phyloP scores from a whole-genome alignment of 1,284 basidiomycete genomes.

The Neonothopanus nambi region DNA sequence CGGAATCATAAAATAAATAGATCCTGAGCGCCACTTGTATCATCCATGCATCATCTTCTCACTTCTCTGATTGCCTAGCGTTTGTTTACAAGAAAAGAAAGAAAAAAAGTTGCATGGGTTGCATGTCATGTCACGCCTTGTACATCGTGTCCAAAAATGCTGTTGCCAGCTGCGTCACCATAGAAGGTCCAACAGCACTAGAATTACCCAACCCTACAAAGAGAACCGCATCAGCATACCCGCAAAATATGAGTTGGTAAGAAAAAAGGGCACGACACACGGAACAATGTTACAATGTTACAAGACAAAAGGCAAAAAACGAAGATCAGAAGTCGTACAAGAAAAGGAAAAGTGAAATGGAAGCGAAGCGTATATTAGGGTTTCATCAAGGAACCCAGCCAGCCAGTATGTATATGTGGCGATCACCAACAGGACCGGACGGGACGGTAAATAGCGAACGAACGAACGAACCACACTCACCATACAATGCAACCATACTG shows the following conservation, averaged over 20 bases:
- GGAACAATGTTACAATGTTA: no score
- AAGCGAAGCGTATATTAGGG: neutral
- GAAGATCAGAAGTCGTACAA: conserved; percentile 2
- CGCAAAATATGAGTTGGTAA: conserved; percentile 2
- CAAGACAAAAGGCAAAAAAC: neutral
- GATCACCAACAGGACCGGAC: neutral
- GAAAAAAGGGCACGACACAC: conserved; percentile 4
- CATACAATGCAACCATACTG: conserved; percentile 86
- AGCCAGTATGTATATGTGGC: neutral
- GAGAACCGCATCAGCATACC: neutral
- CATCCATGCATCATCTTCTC: no score
- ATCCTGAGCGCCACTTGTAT: neutral
- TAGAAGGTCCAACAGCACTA: conserved; percentile 84
- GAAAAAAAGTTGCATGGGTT: neutral
- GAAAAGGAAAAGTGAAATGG: neutral
- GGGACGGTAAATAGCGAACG: conserved; percentile 10
- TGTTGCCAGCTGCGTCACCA: conserved; percentile 83
- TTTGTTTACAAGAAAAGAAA: no score
- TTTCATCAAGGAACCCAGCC: neutral
- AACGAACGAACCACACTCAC: no score
- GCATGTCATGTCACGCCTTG: conserved; percentile 56
- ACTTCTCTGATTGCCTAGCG: no score
- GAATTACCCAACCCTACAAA: conserved; percentile 80
- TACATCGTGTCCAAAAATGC: conserved; percentile 84
- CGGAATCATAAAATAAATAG: neutral